Base-by-base conservation (phyloP, 805 yeast species). In the Yamadazyma kitorensis region DNA sequence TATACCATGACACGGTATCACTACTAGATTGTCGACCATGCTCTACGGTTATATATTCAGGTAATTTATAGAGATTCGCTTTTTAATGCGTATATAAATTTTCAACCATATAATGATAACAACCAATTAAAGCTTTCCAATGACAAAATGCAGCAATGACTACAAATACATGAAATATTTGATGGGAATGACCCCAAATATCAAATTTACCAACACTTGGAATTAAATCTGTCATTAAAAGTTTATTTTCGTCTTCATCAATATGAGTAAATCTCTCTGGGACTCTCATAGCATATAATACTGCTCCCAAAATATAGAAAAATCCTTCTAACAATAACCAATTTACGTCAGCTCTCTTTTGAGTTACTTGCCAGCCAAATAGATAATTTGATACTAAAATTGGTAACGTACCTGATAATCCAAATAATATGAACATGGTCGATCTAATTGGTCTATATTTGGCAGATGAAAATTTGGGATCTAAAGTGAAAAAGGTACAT, bases 381-480 rank as follows among this genome's bases (percentile, higher is more conserved):
- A 49, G 34, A 11, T 43, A 36, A 3, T 71, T 41, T 0, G 89
- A 88, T 9, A 64, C 65, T 0, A 75, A 33, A 1, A 88, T 70
- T 0, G 96, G 96, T 4, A 86, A 56, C 0, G 75, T 67, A 0
- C 93, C 91, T 1, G 87, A 77, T 14, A 86, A 64, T 0, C 96
- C 96, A 60, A 89, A 88, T 2, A 72, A 47, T 6, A 88, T 80
- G 58, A 88, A 88, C 76, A 88, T 76, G 1, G 71, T 43, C 0
- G 96, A 91, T 34, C 97, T 65, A 37, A 75, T 74, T 1, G 89
- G 79, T 23, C 96, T 72, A 80, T 86, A 87, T 19, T 65, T 70
- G 4, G 82, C 73, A 4, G 81, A 58, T n/a, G 86, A 67, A 52
- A 89, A 88, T 40, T 67, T 70, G 4, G 81, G 79, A 36, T 74